Evolutionary conservation across 2,329 filamentous ascomycete species (phyloP).

Genomic region (Pseudogymnoascus sp.): DNA sequence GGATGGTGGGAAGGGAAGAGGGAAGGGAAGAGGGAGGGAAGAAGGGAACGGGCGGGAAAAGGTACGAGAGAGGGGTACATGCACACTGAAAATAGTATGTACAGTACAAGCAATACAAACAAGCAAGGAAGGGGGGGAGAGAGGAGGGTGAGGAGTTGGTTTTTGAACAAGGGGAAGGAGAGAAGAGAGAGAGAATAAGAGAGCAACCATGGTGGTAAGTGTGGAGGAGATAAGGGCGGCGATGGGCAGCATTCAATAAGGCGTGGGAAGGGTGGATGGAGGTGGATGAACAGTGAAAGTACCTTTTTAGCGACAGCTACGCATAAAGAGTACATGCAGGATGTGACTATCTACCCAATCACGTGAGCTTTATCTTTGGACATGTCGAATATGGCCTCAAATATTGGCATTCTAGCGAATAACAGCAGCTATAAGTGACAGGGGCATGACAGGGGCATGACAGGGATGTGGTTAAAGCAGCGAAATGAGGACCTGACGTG

Average conservation of each 20-base stretch:
- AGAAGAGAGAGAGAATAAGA: no score
- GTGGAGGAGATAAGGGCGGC: not conserved
- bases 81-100: not conserved
- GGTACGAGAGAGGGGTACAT: not conserved
- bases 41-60: not conserved
- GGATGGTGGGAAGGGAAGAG: not conserved
- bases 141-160: no score
- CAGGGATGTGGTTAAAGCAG: not conserved
- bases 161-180: no score
- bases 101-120: not conserved
- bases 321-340: not conserved
- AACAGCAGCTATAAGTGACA: not conserved
- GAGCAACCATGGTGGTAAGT: not conserved
- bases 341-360: not conserved
- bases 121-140: not conserved
- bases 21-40: not conserved
- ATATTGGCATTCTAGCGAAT: not conserved
- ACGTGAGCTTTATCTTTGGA: slow-evolving; percentile 1
- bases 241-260: not conserved
- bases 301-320: not conserved
- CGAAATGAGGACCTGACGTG: slow-evolving; percentile 6
- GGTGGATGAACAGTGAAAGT: not conserved
- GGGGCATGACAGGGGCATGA: not conserved
- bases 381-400: not conserved
- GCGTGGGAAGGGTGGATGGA: not conserved